Base-by-base conservation (phyloP, 2,329 filamentous ascomycete species). In the Botrytis deweyae region DNA sequence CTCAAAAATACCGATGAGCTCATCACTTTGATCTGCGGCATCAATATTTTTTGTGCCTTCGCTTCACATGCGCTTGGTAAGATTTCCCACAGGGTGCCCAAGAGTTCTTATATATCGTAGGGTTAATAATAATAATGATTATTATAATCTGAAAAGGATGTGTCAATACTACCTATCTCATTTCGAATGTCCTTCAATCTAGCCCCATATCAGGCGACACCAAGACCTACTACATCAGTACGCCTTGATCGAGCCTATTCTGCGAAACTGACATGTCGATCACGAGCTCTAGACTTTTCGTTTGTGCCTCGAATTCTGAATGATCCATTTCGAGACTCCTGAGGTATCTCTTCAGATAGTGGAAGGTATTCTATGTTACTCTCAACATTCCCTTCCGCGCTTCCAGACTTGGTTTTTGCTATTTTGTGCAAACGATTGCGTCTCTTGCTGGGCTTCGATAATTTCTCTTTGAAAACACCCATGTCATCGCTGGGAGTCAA, bases 1-100 rank as follows among this genome's bases (percentile, higher is more conserved):
- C 49, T 58, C 66, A 42, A 33, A 69, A 42, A 20, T n/a, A 74
- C 33, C 76, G 73, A 73, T 58, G 52, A 69, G 38, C n/a, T 58
- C n/a, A 33, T 33, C 40, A 25, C 16, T 22, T 68, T 42, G 36
- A 29, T 59, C 38, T 58, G 25, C 10, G 16, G 38, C 49, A 42
- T 58, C 25, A 12, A 20, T 55, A 18, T 25, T 66, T 10, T 10
- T 66, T 36, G 29, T 36, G 63, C 5, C 46, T 42, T n/a, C 36
- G 42, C 49, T 68, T 42, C 49, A 58, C 36, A 68, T 20, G 29
- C 49, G 12, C 55, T 44, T 69, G n/a, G 40, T 33, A n/a, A 58
- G 36, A 58, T 49, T 40, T 55, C n/a, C 22, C 38, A 58, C 66
- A 16, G 40, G 38, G 36, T 9, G 40, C 9, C 16, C n/a, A 58